Conservation (phyloP, 2,329 filamentous ascomycete species). For the Pseudocercospora musae region DNA sequence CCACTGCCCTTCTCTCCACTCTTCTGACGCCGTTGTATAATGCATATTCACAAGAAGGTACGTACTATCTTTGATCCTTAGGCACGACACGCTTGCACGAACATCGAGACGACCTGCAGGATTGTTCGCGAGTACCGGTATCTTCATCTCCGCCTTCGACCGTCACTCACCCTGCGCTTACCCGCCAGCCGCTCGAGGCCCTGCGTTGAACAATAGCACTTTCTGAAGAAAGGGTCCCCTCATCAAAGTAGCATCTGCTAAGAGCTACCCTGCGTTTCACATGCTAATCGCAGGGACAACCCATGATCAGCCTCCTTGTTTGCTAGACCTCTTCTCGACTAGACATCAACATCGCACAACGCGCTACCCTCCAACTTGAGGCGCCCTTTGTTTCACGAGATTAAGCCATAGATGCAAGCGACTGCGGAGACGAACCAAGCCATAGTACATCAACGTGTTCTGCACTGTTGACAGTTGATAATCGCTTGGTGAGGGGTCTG, state of each 20-base stretch:
- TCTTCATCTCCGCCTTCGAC: background rate
- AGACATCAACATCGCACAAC: background rate
- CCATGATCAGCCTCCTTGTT: background rate
- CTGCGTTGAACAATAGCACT: slow-evolving; percentile 2
- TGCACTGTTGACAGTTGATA: background rate
- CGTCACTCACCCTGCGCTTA: background rate
- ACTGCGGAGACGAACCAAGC: background rate
- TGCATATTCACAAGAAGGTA: background rate
- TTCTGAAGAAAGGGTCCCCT: background rate
- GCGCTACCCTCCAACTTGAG: background rate
- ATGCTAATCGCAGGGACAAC: slow-evolving; percentile 1
- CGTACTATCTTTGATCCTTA: background rate
- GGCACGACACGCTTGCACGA: background rate
- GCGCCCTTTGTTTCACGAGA: background rate
- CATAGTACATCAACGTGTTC: background rate
- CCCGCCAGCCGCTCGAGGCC: slow-evolving; percentile 1
- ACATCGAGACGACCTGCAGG: background rate
- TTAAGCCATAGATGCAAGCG: background rate
- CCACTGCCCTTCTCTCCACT: background rate
- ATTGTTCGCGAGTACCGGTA: background rate
- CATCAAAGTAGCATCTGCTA: background rate
- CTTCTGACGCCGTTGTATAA: too few relatives aligned
- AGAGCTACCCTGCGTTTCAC: background rate
- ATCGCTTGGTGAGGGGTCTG: background rate
- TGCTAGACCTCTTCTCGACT: background rate